Percentiles rank a stretch among this genome's conserved stretches.
Evolutionary conservation across 352 stramenopile genomes (phyloP).

Genomic region (Phytophthora lateralis): DNA sequence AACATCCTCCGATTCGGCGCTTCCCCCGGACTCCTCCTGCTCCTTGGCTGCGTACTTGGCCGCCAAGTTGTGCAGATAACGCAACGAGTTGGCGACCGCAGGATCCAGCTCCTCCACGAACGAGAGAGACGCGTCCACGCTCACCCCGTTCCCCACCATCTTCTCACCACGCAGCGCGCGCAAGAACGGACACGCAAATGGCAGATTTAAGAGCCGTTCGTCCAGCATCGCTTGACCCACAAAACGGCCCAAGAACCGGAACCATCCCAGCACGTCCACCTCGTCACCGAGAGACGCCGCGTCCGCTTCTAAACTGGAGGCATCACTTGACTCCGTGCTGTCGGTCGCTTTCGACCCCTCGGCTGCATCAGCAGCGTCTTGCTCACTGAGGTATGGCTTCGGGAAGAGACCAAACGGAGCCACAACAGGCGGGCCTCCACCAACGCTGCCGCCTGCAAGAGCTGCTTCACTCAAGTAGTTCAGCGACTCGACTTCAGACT

Average conservation of each 20-base stretch:
- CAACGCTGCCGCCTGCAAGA: conserved; percentile 27
- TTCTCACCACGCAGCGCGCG: conserved; percentile 59
- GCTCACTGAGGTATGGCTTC: conserved; percentile 34
- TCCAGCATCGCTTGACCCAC: conserved; percentile 82
- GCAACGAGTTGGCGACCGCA: conserved; percentile 65
- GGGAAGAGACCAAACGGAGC: conserved; percentile 66
- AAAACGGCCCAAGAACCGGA: conserved; percentile 75
- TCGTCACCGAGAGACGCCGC: conserved; percentile 25
- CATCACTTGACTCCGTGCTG: conserved; percentile 8
- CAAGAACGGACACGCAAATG: conserved; percentile 78
- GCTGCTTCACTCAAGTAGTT: conserved; percentile 59
- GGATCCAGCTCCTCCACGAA: conserved; percentile 77
- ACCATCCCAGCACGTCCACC: conserved; percentile 53
- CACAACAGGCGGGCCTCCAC: conserved; percentile 41
- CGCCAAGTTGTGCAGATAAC: conserved; percentile 53
- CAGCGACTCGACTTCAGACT: conserved; percentile 67
- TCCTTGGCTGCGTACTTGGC: conserved; percentile 15
- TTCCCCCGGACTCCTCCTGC: conserved; percentile 1
- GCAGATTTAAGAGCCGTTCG: conserved; percentile 82
- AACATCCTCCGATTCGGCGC: conserved; percentile 22
- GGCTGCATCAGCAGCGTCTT: not conserved
- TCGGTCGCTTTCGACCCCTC: conserved; percentile 19
- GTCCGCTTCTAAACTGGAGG: conserved; percentile 18
- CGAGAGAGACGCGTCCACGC: conserved; percentile 53
- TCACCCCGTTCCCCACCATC: conserved; percentile 49